Conservation (phyloP, 768 basidiomycete genomes). For the Lactarius evosmus region DNA sequence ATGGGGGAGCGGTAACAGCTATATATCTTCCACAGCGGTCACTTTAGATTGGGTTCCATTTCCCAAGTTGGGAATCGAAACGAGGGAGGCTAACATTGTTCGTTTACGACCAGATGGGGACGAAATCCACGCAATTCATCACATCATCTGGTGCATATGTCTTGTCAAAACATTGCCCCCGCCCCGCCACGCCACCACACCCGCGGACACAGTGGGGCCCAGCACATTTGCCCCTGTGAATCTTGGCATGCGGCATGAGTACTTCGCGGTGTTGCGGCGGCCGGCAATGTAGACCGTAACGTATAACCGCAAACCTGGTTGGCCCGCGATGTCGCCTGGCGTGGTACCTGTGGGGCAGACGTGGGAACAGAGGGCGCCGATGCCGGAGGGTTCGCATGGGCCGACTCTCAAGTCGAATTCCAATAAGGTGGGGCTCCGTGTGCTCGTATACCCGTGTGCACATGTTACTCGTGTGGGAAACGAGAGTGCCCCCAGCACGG, state of each 20-base stretch:
- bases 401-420: not conserved
- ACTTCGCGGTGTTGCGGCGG: not conserved
- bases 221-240: no score
- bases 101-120: not conserved
- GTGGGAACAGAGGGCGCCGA: not conserved
- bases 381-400: not conserved
- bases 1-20: not conserved
- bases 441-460: not conserved
- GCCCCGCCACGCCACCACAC: no score
- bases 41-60: not conserved
- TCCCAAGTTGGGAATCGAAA: not conserved
- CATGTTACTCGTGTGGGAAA: not conserved
- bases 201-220: no score
- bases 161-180: no score
- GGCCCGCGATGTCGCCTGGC: not conserved
- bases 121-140: no score
- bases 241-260: not conserved
- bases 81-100: not conserved
- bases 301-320: not conserved
- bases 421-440: not conserved
- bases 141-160: no score
- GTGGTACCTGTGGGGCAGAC: not conserved
- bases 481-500: not conserved
- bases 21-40: slow-evolving; percentile 1
- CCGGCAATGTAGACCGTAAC: not conserved